Evolutionary conservation across 371 early-diverging fungal genomes (phyloP).

Genomic region (Mucor velutinosus): DNA sequence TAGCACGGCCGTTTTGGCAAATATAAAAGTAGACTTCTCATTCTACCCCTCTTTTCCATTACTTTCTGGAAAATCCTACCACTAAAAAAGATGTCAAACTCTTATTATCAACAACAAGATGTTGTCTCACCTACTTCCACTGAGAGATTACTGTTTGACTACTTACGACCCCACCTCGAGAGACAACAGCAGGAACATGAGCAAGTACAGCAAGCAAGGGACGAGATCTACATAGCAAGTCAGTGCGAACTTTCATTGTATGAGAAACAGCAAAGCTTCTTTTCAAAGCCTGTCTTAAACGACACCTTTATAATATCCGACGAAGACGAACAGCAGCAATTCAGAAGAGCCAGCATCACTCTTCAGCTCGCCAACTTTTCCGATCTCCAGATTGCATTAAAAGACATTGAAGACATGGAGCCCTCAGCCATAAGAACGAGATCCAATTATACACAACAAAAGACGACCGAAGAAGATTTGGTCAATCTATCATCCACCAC

Average conservation of each 20-base stretch:
- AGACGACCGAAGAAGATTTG: constrained; percentile 18
- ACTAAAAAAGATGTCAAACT: background rate
- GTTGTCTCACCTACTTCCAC: constrained; percentile 13
- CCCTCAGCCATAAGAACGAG: background rate
- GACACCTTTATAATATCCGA: constrained; percentile 9
- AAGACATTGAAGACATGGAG: constrained; percentile 14
- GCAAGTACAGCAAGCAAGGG: too few relatives aligned
- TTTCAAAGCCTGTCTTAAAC: constrained; percentile 6
- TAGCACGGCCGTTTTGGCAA: background rate
- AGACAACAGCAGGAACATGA: background rate
- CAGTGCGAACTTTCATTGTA: background rate
- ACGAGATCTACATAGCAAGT: background rate
- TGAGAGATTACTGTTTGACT: constrained; percentile 12
- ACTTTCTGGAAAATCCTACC: background rate
- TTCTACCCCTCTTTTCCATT: background rate
- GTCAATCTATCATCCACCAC: background rate
- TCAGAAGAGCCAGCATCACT: background rate
- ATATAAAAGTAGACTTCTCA: background rate
- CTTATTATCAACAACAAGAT: background rate
- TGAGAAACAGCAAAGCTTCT: background rate
- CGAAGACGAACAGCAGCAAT: constrained; percentile 4
- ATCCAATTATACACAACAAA: background rate
- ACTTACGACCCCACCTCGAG: constrained; percentile 12
- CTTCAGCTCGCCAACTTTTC: constrained; percentile 18
- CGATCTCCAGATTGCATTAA: constrained; percentile 17